These are phyloP conservation scores for Fagus sylvatica DNA, from an alignment of 306 rosid species.

Conservation along the genomic window DNA sequence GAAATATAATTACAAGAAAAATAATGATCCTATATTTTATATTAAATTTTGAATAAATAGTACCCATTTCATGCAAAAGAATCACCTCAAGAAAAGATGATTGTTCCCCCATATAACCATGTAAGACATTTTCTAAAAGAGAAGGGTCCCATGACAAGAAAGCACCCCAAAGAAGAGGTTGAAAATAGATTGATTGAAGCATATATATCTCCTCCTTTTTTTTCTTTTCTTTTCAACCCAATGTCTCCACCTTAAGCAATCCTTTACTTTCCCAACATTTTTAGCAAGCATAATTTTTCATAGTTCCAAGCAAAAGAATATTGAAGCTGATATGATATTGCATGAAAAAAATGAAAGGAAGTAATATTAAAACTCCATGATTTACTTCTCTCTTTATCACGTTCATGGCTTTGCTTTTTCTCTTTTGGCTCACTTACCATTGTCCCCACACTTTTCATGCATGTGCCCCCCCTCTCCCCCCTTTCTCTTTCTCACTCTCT, in stretches of 20 bases:
- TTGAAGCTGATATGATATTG: background rate
- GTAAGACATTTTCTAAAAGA: slow-evolving; percentile 56
- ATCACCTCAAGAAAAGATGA: slow-evolving; percentile 26
- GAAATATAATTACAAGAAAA: background rate
- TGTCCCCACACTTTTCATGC: slow-evolving; percentile 41
- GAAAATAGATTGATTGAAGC: slow-evolving; percentile 36
- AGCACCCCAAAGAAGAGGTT: slow-evolving; percentile 48
- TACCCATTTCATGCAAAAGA: slow-evolving; percentile 23
- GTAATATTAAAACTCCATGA: slow-evolving; percentile 9
- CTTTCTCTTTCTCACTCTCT: slow-evolving; percentile 1
- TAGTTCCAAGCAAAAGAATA: slow-evolving; percentile 18
- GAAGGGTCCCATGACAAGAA: slow-evolving; percentile 54
- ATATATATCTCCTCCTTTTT: slow-evolving; percentile 2
- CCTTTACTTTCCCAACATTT: slow-evolving; percentile 42
- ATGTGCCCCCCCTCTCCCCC: slow-evolving; percentile 3
- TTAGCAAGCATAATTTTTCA: slow-evolving; percentile 18
- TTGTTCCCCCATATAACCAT: slow-evolving; percentile 43
- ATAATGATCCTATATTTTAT: background rate
- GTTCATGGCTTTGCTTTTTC: slow-evolving; percentile 25
- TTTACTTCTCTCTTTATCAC: slow-evolving; percentile 26
- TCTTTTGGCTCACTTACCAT: slow-evolving; percentile 28
- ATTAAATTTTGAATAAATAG: background rate
- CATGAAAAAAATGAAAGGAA: background rate
- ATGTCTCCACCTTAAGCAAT: slow-evolving; percentile 49
- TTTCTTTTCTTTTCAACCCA: slow-evolving; percentile 17